Conservation (phyloP, 768 basidiomycete species). For the Sarcomyxa edulis region DNA sequence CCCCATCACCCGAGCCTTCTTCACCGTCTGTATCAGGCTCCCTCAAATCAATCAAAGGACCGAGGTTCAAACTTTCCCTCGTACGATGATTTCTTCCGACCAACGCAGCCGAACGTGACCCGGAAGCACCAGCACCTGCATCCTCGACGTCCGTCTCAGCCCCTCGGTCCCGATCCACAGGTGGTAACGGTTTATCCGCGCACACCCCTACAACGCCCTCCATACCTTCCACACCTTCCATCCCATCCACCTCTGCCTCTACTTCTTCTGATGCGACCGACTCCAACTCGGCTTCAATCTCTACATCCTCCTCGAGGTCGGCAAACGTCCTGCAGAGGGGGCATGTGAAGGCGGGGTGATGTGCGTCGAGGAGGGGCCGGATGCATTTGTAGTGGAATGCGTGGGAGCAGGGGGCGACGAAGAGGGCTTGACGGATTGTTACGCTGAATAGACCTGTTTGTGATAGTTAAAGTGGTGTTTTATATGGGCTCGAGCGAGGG, state of each 20-base stretch:
- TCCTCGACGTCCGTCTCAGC: conserved; percentile 36
- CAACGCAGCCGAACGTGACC: conserved; percentile 4
- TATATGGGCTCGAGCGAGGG: no score
- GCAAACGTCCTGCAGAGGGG: conserved; percentile 94
- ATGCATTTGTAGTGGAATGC: conserved; percentile 98
- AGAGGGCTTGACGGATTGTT: conserved; percentile 90
- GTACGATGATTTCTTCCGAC: no score
- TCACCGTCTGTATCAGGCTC: conserved; percentile 6
- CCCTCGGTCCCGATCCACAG: conserved; percentile 16
- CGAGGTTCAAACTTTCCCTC: background rate
- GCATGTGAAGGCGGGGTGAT: conserved; percentile 92
- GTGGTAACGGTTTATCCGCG: conserved; percentile 10
- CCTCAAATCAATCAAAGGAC: conserved; percentile 4
- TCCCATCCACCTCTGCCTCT: conserved; percentile 11
- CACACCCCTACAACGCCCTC: conserved; percentile 10
- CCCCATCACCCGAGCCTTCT: background rate
- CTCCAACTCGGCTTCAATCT: conserved; percentile 37
- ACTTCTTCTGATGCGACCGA: conserved; percentile 19
- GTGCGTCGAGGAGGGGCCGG: conserved; percentile 80
- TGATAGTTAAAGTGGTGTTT: conserved; percentile 7
- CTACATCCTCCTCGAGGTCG: conserved; percentile 93
- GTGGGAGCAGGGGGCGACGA: conserved; percentile 97
- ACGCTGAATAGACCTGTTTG: conserved; percentile 66
- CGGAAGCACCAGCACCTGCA: conserved; percentile 12
- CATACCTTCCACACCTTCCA: background rate